Conservation (phyloP, 176 grass and related monocot species). For the Oryza brachyantha region DNA sequence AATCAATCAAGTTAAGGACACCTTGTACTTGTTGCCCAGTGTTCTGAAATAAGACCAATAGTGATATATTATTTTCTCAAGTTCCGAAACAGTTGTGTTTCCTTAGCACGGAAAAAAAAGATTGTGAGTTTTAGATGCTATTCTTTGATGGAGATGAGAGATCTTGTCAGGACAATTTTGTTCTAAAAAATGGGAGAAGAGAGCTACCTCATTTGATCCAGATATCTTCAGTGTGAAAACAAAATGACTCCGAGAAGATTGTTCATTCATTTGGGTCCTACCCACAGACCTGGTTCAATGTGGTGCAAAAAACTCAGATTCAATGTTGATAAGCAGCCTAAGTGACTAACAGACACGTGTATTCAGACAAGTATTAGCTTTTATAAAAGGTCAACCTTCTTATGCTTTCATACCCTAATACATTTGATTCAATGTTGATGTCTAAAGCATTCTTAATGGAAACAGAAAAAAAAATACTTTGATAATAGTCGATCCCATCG, state of each 20-base stretch:
- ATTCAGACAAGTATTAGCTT: neutral
- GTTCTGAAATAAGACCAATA: constrained; percentile 40
- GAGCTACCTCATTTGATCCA: constrained; percentile 74
- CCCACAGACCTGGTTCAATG: constrained; percentile 68
- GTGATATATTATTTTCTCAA: neutral
- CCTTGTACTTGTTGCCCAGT: constrained; percentile 88
- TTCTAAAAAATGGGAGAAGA: neutral
- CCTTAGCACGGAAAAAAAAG: neutral
- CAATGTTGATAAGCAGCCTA: neutral
- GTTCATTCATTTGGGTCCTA: constrained; percentile 91
- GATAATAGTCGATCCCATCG: neutral
- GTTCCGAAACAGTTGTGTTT: neutral
- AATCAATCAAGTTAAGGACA: constrained; percentile 85
- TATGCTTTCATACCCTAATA: neutral
- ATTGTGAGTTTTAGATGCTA: neutral
- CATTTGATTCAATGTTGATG: neutral
- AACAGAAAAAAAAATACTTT: neutral
- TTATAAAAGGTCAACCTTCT: neutral
- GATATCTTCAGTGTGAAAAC: constrained; percentile 88
- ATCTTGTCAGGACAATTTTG: neutral
- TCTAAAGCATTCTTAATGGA: neutral
- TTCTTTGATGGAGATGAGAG: neutral
- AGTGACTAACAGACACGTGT: neutral
- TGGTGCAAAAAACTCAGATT: neutral
- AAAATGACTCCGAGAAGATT: constrained; percentile 92